Evolutionary conservation across 2,329 filamentous ascomycete species (phyloP), one percentile per base, ranked within the genome.

Genomic region (Microthyrium microscopicum): DNA sequence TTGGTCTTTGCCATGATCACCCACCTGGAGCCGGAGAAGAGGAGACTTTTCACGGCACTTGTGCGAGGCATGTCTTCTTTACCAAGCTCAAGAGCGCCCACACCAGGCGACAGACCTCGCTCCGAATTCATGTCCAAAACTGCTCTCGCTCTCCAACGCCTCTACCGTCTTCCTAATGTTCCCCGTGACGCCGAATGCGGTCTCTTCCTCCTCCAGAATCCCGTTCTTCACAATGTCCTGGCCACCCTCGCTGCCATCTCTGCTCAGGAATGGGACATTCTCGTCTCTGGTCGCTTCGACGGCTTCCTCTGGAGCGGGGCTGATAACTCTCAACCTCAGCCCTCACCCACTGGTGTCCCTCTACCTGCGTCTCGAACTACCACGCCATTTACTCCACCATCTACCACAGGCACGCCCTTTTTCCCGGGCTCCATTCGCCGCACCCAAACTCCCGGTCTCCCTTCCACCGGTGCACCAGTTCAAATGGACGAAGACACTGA

Each of bases 281-380:
- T 95, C 9, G 82, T 78, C 4, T 94, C 87, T 0, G 87, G 87
- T 19, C 78, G 87, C 19, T 95, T 95, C 46, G 85, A 94, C 49
- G 87, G 87, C 4, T 95, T 95, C 56, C 65, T 94, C 15, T 92
- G 87, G 73, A 92, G 83, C 28, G 87, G 87, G 16, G 83, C 82
- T 5, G 85, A 94, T 42, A 62, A 9, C 27, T 16, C 27, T 9
- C 27, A 11, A 15, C 27, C 9, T 9, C 15, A 9, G 9, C 27
- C n/a, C n/a, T 17, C 35, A 13, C 22, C 48, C 72, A 62, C 34
- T 59, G 64, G 47, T 69, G 56, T 41, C 64, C 55, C 57, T 59
- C 38, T 75, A 69, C 2, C 72, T 71, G n/a, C n/a, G n/a, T 43
- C 30, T 5, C 29, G 30, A 18, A 20, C 20, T 8, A 18, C 30